Evolutionary conservation across 2,329 filamentous ascomycete genomes (phyloP), one percentile per base, ranked within the genome.

Genomic region (Xylariaceae sp.): DNA sequence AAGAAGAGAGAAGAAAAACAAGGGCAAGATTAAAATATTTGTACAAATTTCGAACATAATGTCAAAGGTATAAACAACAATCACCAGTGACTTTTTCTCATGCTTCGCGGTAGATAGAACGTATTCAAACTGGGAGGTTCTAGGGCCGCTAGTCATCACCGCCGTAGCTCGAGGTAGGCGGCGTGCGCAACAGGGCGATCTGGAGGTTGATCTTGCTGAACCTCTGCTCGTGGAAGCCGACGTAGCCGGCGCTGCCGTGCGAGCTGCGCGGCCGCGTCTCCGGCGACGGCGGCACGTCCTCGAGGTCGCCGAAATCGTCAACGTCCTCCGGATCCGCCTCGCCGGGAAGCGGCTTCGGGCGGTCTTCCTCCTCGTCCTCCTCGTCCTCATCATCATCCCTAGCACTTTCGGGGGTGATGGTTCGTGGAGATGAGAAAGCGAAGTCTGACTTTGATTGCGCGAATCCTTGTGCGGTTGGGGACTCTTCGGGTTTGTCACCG

Each of bases 201-300:
- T 66, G 54, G 19, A 68, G 46, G 16, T 61, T 66, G 2, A 70
- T 52, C 16, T 62, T 59, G 41, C 65, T 61, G 45, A 65, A 61
- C 26, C 64, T 62, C 54, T 66, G 65, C 37, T 67, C 69, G 45
- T 64, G 61, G 52, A 72, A 66, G 23, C 70, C 68, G 7, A 72
- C 63, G 20, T 70, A 58, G 19, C 67, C 69, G 1, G 69, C 68
- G 57, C 68, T 70, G 53, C 70, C 67, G 48, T 26, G 45, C 3
- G 51, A n/a, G n/a, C n/a, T 43, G 7, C 48, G 29, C 5, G 26
- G 44, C 9, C 42, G 50, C 23, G 45, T 9, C 3, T 49, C 40
- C 26, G 44, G 40, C 2, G 53, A 47, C 1, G 48, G n/a, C 18
- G 40, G 20, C 29, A 46, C 16, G 56, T 48, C 29, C 20, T 48